phyloP scores from a whole-genome alignment of 192 early-diverging fungal species.

The Podochytrium sp. region DNA sequence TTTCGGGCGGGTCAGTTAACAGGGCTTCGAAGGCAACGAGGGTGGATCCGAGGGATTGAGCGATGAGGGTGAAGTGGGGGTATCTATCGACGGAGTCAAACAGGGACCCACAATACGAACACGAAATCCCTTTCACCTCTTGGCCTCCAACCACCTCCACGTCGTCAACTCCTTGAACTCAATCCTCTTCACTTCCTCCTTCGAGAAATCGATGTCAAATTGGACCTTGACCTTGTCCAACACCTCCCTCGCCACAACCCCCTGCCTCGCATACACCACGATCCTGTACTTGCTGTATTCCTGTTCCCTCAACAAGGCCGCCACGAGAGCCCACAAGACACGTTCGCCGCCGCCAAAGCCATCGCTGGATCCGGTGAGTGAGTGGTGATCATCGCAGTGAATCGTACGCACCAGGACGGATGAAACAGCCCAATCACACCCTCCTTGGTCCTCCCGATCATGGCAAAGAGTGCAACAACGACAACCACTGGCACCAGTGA shows the following conservation, averaged over 20 bases:
- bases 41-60: conserved; percentile 85
- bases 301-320: conserved; percentile 67
- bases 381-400: background rate
- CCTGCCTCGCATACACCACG: conserved; percentile 84
- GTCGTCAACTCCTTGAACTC: conserved; percentile 66
- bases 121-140: conserved; percentile 47
- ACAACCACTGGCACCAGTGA: background rate
- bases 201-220: conserved; percentile 72
- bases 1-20: conserved; percentile 65
- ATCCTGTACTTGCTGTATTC: conserved; percentile 68
- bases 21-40: conserved; percentile 79
- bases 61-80: conserved; percentile 79
- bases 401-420: conserved; percentile 73
- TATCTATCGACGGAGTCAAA: conserved; percentile 60
- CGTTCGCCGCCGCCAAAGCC: conserved; percentile 95
- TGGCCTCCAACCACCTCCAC: conserved; percentile 72
- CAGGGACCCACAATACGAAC: background rate
- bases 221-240: conserved; percentile 66
- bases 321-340: conserved; percentile 91
- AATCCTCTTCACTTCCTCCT: conserved; percentile 57
- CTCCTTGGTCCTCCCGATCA: background rate
- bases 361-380: conserved; percentile 53
- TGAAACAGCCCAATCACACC: conserved; percentile 78
- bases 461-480: background rate
- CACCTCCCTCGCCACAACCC: conserved; percentile 55